Percentiles rank a stretch among this genome's conserved stretches.
Evolutionary conservation across 345 rosid genomes (phyloP).

Genomic region (Eucalyptus regnans): DNA sequence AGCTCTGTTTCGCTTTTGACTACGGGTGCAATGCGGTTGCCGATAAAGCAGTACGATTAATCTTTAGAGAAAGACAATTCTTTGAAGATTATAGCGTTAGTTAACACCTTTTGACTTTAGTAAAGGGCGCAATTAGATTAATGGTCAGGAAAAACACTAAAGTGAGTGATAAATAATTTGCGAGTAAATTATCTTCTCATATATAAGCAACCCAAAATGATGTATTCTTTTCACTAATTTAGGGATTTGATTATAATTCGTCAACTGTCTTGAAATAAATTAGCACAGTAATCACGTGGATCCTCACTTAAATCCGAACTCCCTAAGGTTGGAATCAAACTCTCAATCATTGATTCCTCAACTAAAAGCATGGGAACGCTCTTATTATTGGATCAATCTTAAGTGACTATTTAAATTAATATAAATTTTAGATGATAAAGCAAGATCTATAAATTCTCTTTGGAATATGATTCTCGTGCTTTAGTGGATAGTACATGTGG

Average conservation of each 20-base stretch:
- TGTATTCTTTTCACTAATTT: not conserved
- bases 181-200: not conserved
- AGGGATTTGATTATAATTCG: fast-evolving
- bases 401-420: not conserved
- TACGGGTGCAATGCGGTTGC: not conserved
- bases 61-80: not conserved
- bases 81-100: not conserved
- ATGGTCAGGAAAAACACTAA: not conserved
- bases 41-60: not conserved
- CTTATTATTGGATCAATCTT: fast-evolving
- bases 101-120: not conserved
- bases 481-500: not conserved
- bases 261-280: fast-evolving
- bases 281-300: fast-evolving
- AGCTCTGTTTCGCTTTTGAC: not conserved
- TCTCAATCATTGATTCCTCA: not conserved
- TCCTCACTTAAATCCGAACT: not conserved
- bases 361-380: fast-evolving
- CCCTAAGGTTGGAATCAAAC: not conserved
- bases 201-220: not conserved
- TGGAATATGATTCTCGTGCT: not conserved
- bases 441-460: not conserved
- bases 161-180: not conserved
- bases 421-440: not conserved
- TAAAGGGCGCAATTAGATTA: not conserved